A percentile compares a stretch with the other conserved stretches of the same genome.
Evolutionary conservation across 169 alveolate species (phyloP).

Genomic region (Plasmodium fragile): DNA sequence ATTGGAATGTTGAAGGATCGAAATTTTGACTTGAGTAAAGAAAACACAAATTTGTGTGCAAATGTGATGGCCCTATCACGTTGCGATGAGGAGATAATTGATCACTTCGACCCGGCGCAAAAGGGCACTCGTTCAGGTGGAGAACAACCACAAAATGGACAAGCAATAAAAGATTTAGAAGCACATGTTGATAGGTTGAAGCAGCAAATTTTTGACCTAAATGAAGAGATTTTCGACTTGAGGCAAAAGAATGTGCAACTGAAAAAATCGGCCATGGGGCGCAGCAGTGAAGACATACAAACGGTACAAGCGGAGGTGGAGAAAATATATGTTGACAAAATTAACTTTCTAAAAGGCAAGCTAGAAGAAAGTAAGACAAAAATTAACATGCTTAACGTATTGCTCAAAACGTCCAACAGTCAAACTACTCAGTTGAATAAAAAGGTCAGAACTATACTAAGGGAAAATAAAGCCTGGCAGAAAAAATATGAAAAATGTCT

Average conservation of each 20-base stretch:
- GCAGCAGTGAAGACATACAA: conserved; percentile 12
- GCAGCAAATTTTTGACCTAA: conserved; percentile 17
- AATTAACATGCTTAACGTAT: conserved; percentile 31
- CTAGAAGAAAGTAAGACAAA: conserved; percentile 57
- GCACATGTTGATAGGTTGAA: neutral
- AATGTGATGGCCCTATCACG: conserved; percentile 4
- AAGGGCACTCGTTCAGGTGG: neutral
- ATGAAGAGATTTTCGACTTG: conserved; percentile 47
- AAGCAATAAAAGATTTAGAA: conserved; percentile 13
- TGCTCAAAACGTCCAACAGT: conserved; percentile 62
- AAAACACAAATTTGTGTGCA: conserved; percentile 17
- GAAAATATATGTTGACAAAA: conserved; percentile 46
- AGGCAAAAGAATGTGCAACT: conserved; percentile 21
- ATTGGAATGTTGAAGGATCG: conserved; percentile 30
- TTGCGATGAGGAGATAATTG: neutral
- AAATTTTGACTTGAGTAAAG: neutral
- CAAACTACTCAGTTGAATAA: conserved; percentile 56
- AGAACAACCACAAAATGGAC: neutral
- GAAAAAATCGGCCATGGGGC: neutral
- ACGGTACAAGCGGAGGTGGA: conserved; percentile 29
- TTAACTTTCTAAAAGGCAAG: conserved; percentile 30
- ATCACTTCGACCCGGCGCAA: neutral
- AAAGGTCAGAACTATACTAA: conserved; percentile 28
- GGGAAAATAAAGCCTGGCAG: conserved; percentile 53
- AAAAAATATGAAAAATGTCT: conserved; percentile 66